A percentile compares a stretch with the other conserved stretches of the same genome.
These are phyloP conservation scores for Olyra latifolia DNA, from an alignment of 176 grass and related monocot genomes.

Conservation along the genomic window DNA sequence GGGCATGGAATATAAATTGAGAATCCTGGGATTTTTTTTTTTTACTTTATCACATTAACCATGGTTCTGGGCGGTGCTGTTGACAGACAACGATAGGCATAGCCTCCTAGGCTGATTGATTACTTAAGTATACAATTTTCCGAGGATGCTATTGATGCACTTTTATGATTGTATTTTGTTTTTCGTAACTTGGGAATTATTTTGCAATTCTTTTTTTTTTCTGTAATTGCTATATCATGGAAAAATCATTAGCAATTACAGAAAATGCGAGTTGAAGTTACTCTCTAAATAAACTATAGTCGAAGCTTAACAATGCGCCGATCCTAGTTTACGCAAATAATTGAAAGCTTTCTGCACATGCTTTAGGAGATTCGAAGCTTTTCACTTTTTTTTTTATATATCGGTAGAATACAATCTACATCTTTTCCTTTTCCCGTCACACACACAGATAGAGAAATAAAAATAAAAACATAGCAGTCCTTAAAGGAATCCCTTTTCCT, in stretches of 20 bases:
- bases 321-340: conserved; percentile 42
- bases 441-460: neutral
- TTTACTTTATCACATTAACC: neutral
- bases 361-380: conserved; percentile 74
- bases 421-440: conserved; percentile 51
- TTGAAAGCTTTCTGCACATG: conserved; percentile 60
- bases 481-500: conserved; percentile 57
- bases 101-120: neutral
- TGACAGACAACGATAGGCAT: neutral
- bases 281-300: neutral
- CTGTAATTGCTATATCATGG: no score
- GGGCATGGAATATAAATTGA: neutral
- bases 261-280: neutral
- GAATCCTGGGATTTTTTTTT: no score
- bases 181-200: neutral
- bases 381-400: conserved; percentile 28
- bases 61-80: neutral
- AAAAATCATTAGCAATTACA: neutral
- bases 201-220: neutral
- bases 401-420: conserved; percentile 53
- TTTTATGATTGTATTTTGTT: no score
- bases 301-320: neutral
- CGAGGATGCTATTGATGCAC: no score
- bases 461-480: conserved; percentile 34
- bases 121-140: no score